Conservation (phyloP, 139 green algal species). For the Micractinium conductrix region DNA sequence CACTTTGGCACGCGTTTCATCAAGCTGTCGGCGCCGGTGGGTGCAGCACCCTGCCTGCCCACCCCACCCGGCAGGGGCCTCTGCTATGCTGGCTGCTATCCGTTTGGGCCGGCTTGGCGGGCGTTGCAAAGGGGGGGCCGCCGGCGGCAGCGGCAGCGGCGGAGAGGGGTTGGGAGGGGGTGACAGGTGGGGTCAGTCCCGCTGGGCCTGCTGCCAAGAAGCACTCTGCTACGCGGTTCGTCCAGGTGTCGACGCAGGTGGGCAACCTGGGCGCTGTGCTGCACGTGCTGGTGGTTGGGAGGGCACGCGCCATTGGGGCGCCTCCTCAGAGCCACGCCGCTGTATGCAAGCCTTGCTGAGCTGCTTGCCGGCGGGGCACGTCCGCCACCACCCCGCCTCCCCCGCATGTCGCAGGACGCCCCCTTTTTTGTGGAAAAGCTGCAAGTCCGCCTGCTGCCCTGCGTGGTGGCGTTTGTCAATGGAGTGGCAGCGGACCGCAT, state of each 20-base stretch:
- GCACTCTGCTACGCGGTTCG: background rate
- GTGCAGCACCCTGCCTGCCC: background rate
- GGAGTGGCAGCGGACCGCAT: slow-evolving; percentile 81
- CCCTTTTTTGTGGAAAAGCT: slow-evolving; percentile 98
- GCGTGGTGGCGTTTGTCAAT: slow-evolving; percentile 81
- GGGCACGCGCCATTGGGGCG: background rate
- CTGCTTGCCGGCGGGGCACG: too few species aligned
- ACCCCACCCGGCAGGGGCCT: too few species aligned
- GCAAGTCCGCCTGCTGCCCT: slow-evolving; percentile 88
- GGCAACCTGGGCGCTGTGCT: too few species aligned
- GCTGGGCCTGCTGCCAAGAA: too few species aligned
- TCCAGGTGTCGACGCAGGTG: background rate
- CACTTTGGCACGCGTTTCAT: slow-evolving; percentile 95
- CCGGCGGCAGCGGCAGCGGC: background rate
- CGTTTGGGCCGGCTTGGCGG: background rate
- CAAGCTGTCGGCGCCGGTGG: slow-evolving; percentile 85
- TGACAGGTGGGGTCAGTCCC: too few species aligned
- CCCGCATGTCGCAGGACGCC: slow-evolving; percentile 60
- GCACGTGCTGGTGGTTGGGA: too few species aligned
- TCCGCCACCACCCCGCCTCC: background rate
- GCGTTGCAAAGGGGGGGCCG: too few species aligned
- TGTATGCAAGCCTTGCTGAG: too few species aligned
- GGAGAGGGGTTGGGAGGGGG: background rate
- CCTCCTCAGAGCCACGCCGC: too few species aligned
- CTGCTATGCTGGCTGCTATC: too few species aligned